phyloP scores from a whole-genome alignment of 2,329 filamentous ascomycete genomes.

The Pestalotiopsis fici region DNA sequence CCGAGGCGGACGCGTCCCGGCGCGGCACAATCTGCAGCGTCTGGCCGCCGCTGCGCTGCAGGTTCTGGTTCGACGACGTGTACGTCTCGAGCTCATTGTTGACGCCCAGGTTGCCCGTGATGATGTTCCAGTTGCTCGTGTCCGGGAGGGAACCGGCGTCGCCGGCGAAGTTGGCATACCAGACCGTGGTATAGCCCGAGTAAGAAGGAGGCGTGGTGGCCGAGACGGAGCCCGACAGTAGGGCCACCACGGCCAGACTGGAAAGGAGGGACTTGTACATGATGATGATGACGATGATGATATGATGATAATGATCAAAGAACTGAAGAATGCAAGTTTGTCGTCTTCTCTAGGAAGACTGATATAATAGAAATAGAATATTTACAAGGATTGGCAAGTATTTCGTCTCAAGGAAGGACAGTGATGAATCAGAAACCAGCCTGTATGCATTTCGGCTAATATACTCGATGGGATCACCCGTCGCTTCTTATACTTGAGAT shows the following conservation, averaged over 20 bases:
- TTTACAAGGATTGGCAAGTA: background rate
- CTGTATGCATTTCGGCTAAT: background rate
- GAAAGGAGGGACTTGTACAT: slow-evolving; percentile 3
- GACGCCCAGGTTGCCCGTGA: slow-evolving; percentile 13
- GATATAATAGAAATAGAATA: slow-evolving; percentile 1
- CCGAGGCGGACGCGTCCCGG: slow-evolving; percentile 11
- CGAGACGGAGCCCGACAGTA: background rate
- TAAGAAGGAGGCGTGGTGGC: slow-evolving; percentile 9
- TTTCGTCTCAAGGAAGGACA: background rate
- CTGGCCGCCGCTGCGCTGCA: slow-evolving; percentile 13
- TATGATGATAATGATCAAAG: too few relatives aligned
- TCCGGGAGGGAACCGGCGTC: background rate
- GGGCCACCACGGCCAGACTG: background rate
- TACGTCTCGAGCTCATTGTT: slow-evolving; percentile 14
- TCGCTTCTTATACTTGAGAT: background rate
- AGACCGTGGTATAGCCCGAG: slow-evolving; percentile 5
- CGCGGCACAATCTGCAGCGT: slow-evolving; percentile 15
- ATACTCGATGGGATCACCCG: background rate
- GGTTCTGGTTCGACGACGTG: slow-evolving; percentile 10
- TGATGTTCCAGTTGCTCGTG: slow-evolving; percentile 11
- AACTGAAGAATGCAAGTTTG: too few relatives aligned
- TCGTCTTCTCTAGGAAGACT: background rate
- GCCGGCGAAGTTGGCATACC: slow-evolving; percentile 5
- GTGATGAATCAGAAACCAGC: background rate
- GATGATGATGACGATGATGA: background rate